A percentile compares a stretch with the other conserved stretches of the same genome.
Evolutionary conservation across 192 early-diverging fungal genomes (phyloP).

Genomic region (Ambispora gerdemannii): DNA sequence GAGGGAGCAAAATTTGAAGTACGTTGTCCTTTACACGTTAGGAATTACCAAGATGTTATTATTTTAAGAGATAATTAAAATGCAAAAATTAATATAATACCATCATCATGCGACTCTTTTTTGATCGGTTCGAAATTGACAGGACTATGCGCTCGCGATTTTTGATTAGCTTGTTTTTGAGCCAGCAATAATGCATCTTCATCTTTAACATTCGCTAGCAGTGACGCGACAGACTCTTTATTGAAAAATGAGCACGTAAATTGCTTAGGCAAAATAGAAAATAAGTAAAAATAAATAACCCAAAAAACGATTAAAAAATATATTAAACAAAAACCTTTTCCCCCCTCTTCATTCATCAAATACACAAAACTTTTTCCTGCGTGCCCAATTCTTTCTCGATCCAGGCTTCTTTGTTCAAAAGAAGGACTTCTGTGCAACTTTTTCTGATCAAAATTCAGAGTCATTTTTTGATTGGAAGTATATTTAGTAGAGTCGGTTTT

Average conservation of each 20-base stretch:
- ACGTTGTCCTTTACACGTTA: not conserved
- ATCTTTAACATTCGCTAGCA: constrained; percentile 24
- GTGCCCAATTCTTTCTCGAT: constrained; percentile 22
- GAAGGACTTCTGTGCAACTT: constrained; percentile 6
- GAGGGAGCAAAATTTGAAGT: not conserved
- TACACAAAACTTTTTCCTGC: constrained; percentile 18
- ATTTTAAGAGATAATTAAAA: not conserved
- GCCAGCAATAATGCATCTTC: constrained; percentile 19
- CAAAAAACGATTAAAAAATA: not conserved
- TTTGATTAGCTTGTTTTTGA: constrained; percentile 10
- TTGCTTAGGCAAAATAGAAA: not conserved
- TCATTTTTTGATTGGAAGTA: too few relatives aligned
- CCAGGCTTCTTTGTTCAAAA: not conserved
- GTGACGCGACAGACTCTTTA: constrained; percentile 2
- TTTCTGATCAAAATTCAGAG: too few relatives aligned
- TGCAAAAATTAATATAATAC: constrained; percentile 5
- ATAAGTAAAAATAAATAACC: not conserved
- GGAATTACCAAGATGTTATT: not conserved
- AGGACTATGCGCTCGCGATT: not conserved
- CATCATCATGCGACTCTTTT: not conserved
- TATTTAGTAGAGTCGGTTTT: too few relatives aligned
- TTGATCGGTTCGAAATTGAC: not conserved
- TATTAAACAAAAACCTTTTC: not conserved
- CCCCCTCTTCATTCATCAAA: constrained; percentile 16
- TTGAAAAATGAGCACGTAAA: not conserved